Evolutionary conservation across 345 rosid species (phyloP), one percentile per base, ranked within the genome.

Genomic region (Lepidium aucheri): DNA sequence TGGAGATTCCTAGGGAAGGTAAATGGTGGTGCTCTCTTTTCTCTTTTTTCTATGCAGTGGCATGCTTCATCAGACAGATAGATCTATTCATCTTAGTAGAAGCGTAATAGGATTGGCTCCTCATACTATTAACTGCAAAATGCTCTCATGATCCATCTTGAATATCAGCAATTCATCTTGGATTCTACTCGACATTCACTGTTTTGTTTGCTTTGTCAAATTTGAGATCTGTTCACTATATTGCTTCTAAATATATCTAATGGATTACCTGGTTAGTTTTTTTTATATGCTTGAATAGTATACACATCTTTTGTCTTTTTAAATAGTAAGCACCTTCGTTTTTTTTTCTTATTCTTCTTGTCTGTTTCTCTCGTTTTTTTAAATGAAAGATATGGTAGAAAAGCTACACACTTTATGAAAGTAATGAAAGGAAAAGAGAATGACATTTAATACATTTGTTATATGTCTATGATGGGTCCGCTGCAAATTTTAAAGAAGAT

Each of bases 371-470:
- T 32, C 24, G 22, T 35, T 42, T 53, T 28, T 22, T 5, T 2
- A 70, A 55, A 41, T 16, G 62, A 70, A 62, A 61, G 20, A 62
- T 70, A 53, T 62, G 39, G 49, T 46, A 5, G 11, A 61, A 60
- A 70, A 62, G 68, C 38, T 34, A 53, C 33, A 70, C 41, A 62
- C 68, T 70, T 62, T 70, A 40, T 70, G 63, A 70, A 70, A 70
- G 74, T 50, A 51, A 39, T 39, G 67, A 60, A 69, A 60, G 38
- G 53, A 43, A 60, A 60, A 69, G 26, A 51, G 34, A 60, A 58
- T 51, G 38, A 41, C 60, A 56, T 53, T 32, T 43, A 54, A 53
- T 66, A 45, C 18, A 36, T 36, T 13, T 67, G 15, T 35, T 12
- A 46, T 32, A 39, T 64, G 30, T 7, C 11, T 44, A 60, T 60